Conservation (phyloP, 73 alveolate species). For the Paramecium biaurelia region DNA sequence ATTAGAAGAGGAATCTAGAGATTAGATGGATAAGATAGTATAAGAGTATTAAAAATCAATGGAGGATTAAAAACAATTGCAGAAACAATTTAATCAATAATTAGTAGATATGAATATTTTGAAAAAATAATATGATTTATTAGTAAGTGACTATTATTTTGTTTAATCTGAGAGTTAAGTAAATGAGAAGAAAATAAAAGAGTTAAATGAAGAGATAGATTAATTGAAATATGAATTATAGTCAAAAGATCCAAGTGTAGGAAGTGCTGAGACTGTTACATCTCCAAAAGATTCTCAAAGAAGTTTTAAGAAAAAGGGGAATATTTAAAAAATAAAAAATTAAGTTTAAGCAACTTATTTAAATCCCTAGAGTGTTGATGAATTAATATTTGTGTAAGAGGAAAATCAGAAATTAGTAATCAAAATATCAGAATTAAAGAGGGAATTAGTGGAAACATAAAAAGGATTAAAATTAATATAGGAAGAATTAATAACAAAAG, state of each 20-base stretch:
- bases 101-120: background rate
- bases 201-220: background rate
- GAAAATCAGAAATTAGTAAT: background rate
- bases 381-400: background rate
- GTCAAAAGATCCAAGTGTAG: background rate
- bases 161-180: background rate
- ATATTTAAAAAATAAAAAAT: background rate
- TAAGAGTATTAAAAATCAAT: background rate
- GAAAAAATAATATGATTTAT: background rate
- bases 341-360: background rate
- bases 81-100: background rate
- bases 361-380: background rate
- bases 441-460: background rate
- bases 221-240: background rate
- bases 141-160: background rate
- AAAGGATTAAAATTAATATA: background rate
- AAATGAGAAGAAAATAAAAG: background rate
- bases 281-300: conserved; percentile 6
- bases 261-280: conserved; percentile 10
- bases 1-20: background rate
- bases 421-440: background rate
- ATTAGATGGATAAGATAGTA: background rate
- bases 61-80: background rate
- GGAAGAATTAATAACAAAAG: background rate
- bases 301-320: background rate